Base-by-base conservation (phyloP, 169 alveolate genomes). In the Miamiensis avidus region DNA sequence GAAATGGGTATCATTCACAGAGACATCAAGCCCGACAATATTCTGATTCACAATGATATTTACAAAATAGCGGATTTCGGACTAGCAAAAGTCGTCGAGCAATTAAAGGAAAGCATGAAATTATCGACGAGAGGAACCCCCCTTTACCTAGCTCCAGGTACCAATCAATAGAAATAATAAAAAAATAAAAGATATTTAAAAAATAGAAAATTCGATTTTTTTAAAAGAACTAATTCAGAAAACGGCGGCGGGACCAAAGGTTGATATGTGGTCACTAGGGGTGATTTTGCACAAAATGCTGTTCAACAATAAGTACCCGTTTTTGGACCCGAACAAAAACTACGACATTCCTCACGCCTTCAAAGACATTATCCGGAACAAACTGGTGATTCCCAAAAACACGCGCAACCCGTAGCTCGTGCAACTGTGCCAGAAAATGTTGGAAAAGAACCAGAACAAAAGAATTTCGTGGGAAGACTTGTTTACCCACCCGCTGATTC, bases 61-160 rank as follows among this genome's bases (percentile, higher is more conserved):
- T 86, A 81, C 75, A 86, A 86, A 81, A 86, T 86, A 1, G 84
- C 90, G 49, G 90, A 86, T 75, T 86, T 86, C 75, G 90, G 90
- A 15, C 75, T 86, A 0, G 90, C 90, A 20, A 86, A 86, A 33
- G 65, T 86, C 29, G 87, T 86, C 27, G 84, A 86, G 26, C 29
- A 72, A 27, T 30, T 82, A 32, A 16, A 34, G 0, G 87, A 82
- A 34, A 75, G 74, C 30, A 72, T 73, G 32, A 65, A n/a, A n/a
- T 29, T 86, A 34, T 79, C 79, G 16, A 27, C 34, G 29, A 86
- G 76, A 81, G 90, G 90, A 25, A 86, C 90, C 31, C 90, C 90
- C 6, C 84, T 86, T 0, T 86, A 86, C 65, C 74, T 86, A 75
- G 90, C 90, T 15, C 90, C 90, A 0, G 87, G 75, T 27, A 82